phyloP scores from a whole-genome alignment of 2,329 filamentous ascomycete genomes.

The Clonostachys chloroleuca region DNA sequence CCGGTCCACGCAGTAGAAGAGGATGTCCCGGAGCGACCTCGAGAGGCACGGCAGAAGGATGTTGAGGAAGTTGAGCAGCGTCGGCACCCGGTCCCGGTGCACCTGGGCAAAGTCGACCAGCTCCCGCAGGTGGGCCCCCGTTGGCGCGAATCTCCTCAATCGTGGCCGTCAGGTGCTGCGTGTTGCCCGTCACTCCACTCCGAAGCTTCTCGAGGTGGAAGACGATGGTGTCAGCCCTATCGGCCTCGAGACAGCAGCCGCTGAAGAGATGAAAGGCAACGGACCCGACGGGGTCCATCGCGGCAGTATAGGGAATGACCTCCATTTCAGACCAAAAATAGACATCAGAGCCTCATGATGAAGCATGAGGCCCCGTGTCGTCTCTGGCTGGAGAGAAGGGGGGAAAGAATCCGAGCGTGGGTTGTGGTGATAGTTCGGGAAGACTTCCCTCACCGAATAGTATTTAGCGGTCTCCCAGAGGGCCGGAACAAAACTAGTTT shows the following conservation, averaged over 20 bases:
- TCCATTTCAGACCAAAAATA: conserved; percentile 3
- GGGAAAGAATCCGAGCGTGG: no score
- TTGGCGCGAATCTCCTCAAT: conserved; percentile 40
- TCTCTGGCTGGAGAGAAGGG: no score
- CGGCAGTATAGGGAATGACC: conserved; percentile 4
- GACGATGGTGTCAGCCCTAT: conserved; percentile 43
- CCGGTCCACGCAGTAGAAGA: conserved; percentile 43
- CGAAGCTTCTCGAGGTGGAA: conserved; percentile 44
- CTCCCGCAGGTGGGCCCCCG: conserved; percentile 41
- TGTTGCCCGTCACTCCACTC: conserved; percentile 26
- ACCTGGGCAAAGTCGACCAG: conserved; percentile 50
- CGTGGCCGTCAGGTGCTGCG: conserved; percentile 40
- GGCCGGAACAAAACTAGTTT: no score
- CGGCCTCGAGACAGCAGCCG: conserved; percentile 51
- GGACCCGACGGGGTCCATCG: conserved; percentile 17
- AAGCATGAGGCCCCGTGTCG: no score
- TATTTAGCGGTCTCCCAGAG: no score
- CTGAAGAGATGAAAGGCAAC: conserved; percentile 34
- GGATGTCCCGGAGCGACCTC: conserved; percentile 49
- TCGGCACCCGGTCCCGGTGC: conserved; percentile 41
- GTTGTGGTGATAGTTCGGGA: no score
- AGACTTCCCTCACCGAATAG: no score
- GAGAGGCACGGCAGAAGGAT: conserved; percentile 51
- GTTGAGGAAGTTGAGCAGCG: conserved; percentile 50
- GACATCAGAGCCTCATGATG: no score